Evolutionary conservation across 495 filamentous ascomycete genomes (phyloP).

Genomic region (Melanomma pulvis-pyrius): DNA sequence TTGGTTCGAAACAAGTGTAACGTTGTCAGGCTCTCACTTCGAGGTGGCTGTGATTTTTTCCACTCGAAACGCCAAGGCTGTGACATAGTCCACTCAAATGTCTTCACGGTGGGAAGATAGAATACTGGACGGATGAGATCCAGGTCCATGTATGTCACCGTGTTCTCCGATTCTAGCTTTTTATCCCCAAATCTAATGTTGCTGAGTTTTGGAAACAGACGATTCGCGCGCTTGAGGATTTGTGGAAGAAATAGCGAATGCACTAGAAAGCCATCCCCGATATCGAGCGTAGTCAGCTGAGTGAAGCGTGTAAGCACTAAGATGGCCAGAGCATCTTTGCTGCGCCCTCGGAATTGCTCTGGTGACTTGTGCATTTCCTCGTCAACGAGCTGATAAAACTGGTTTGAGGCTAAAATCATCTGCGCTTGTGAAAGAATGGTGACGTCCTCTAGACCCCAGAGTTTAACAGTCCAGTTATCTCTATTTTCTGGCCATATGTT

Average conservation of each 20-base stretch:
- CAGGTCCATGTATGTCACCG: conserved; percentile 17
- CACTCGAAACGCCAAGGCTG: conserved; percentile 12
- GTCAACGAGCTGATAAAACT: conserved; percentile 18
- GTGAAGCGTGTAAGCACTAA: conserved; percentile 17
- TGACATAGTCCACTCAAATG: conserved; percentile 18
- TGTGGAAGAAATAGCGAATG: conserved; percentile 16
- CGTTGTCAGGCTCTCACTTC: conserved; percentile 7
- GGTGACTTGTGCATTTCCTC: conserved; percentile 13
- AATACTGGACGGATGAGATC: conserved; percentile 19
- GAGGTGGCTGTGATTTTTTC: background rate
- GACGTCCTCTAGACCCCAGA: conserved; percentile 18
- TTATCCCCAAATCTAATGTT: conserved; percentile 9
- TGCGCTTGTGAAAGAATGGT: conserved; percentile 12
- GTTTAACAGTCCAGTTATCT: background rate
- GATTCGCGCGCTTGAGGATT: conserved; percentile 10
- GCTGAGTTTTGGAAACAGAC: conserved; percentile 9
- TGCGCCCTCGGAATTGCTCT: conserved; percentile 5
- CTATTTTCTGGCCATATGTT: conserved; percentile 9
- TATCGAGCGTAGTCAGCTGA: conserved; percentile 13
- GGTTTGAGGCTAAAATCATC: conserved; percentile 13
- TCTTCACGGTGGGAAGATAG: background rate
- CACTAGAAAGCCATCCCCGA: conserved; percentile 12
- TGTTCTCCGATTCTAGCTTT: conserved; percentile 1
- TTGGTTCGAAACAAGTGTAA: conserved; percentile 18
- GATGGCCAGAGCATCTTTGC: conserved; percentile 16